Evolutionary conservation across 257 asterid genomes (phyloP), one percentile per base, ranked within the genome.

Genomic region (Nicotiana tabacum): DNA sequence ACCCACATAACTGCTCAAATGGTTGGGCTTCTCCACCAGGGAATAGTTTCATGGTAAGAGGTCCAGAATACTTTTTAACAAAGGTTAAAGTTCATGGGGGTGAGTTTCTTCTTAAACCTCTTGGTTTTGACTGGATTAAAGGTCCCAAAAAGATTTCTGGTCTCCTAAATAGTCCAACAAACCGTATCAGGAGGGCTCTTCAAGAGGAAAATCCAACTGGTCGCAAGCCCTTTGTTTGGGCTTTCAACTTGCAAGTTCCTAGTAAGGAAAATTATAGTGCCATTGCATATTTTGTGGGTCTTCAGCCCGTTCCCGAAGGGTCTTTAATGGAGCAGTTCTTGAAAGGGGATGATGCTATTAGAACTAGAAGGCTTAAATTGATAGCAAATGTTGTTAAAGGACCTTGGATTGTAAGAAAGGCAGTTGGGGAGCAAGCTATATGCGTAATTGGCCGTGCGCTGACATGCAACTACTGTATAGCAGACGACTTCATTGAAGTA

Each of bases 1-100:
- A 90, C 65, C 93, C 95, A n/a, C 89, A 89, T 55, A 32, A 87
- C 58, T 90, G 92, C 83, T 77, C 91, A 18, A 91, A 89, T 30
- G 97, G 97, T 16, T 95, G 98, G 98, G 89, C 98, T 81, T 92
- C 97, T 84, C 98, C 98, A 51, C 91, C 90, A 0, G 97, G 96
- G 69, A 89, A 90, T 70, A 33, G 61, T 78, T 95, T 95, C 91
- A 82, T 69, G 90, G 96, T 95, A 51, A 88, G 98, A 91, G 98
- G 98, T 9, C 90, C 93, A 18, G 89, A 91, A 17, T 95, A 91
- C 87, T 90, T 90, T 48, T 85, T 86, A 81, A 92, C 92, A 4
- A 92, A 84, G 86, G 86, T 61, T 60, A 95, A 95, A 85, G 85
- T 90, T 80, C 96, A 92, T 6, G 95, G 91, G 77, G 94, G 96